Conservation (phyloP, 345 rosid genomes). For the Eucalyptus globulus region DNA sequence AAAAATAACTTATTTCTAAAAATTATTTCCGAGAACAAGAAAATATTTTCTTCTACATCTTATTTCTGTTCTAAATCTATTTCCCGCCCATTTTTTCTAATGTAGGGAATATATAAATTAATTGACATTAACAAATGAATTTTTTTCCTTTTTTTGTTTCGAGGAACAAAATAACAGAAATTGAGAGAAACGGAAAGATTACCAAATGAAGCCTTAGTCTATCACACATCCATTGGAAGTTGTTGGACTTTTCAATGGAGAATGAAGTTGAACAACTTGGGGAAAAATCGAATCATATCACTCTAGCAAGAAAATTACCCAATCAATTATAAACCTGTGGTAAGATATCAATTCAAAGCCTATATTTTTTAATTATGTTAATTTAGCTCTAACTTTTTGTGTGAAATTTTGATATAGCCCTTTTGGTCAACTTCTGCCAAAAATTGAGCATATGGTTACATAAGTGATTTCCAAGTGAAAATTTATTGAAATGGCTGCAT, state of each 20-base stretch:
- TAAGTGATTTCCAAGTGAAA: neutral
- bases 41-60: too few species aligned
- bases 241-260: neutral
- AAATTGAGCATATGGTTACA: neutral
- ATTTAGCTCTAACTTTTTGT: neutral
- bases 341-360: neutral
- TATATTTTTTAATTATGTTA: neutral
- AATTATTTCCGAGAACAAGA: fast-evolving
- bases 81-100: too few species aligned
- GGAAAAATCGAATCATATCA: neutral
- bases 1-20: too few species aligned
- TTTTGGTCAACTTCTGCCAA: neutral
- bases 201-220: fast-evolving
- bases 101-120: fast-evolving
- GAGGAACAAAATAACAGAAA: fast-evolving
- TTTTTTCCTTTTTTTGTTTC: too few species aligned
- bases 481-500: neutral
- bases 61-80: too few species aligned
- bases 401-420: neutral
- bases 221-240: neutral
- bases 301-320: neutral
- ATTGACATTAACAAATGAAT: too few species aligned
- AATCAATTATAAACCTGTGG: neutral
- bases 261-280: neutral
- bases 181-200: fast-evolving